Evolutionary conservation across 2,329 filamentous ascomycete genomes (phyloP).

Genomic region (Colletotrichum phormii): DNA sequence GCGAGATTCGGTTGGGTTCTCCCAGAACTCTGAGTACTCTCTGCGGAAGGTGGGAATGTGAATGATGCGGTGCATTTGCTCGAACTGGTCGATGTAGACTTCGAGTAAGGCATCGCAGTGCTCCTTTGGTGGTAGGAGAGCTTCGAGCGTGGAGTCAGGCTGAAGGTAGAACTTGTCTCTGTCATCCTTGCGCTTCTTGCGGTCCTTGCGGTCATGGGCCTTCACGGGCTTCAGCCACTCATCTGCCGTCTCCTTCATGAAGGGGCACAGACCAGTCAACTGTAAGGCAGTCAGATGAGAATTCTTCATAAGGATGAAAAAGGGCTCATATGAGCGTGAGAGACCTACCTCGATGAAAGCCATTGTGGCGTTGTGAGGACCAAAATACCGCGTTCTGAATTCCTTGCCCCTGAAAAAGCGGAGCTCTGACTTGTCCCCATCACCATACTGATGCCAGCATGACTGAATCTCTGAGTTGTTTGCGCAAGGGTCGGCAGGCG

Average conservation of each 20-base stretch:
- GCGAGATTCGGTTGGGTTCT: conserved; percentile 53
- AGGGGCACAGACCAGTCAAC: conserved; percentile 67
- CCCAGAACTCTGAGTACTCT: conserved; percentile 68
- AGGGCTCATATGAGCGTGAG: neutral
- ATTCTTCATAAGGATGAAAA: neutral
- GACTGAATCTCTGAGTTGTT: conserved; percentile 31
- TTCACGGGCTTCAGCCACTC: conserved; percentile 71
- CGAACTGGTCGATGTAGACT: conserved; percentile 66
- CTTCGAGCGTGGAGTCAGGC: conserved; percentile 62
- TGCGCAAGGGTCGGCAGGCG: conserved; percentile 46
- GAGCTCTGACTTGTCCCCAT: conserved; percentile 63
- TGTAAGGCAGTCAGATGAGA: conserved; percentile 35
- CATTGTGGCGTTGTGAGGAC: conserved; percentile 70
- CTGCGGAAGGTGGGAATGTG: conserved; percentile 70
- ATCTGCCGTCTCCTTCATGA: conserved; percentile 72
- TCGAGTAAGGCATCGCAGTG: conserved; percentile 61
- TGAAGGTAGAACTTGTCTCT: conserved; percentile 61
- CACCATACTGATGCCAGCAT: conserved; percentile 47
- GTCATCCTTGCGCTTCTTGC: conserved; percentile 63
- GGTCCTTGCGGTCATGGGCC: conserved; percentile 66
- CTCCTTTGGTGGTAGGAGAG: conserved; percentile 59
- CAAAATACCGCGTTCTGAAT: conserved; percentile 70
- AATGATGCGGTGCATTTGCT: conserved; percentile 67
- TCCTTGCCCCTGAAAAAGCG: conserved; percentile 69
- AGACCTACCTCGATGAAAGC: conserved; percentile 63